Evolutionary conservation across 1,139 yeast species (phyloP).

Genomic region (Saccharomyces hybrid): DNA sequence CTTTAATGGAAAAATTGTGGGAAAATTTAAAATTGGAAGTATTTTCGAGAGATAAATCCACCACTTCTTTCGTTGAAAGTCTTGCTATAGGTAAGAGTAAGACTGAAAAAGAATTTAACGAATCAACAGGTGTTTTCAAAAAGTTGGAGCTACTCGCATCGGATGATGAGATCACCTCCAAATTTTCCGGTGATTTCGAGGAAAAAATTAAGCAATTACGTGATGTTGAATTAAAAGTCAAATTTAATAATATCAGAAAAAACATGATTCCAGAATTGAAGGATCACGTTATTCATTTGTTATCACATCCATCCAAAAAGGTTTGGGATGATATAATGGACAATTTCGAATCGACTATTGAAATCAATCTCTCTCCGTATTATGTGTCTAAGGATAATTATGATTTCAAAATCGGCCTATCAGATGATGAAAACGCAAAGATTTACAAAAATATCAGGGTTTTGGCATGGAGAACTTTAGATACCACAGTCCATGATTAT

Average conservation of each 20-base stretch:
- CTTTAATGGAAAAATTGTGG: constrained; percentile 1
- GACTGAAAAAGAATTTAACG: constrained; percentile 8
- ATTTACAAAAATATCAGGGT: constrained; percentile 42
- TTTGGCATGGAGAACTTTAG: constrained; percentile 60
- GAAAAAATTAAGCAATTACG: constrained; percentile 15
- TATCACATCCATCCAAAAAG: constrained; percentile 24
- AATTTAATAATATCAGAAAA: constrained; percentile 19
- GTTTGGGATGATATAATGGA: constrained; percentile 31
- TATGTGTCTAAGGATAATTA: constrained; percentile 25
- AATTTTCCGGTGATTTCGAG: constrained; percentile 4
- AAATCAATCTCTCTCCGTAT: constrained; percentile 30
- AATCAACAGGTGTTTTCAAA: constrained; percentile 10
- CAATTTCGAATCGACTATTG: constrained; percentile 40
- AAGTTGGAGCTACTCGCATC: constrained; percentile 11
- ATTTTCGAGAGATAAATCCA: constrained; percentile 10
- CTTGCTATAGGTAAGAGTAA: constrained; percentile 15
- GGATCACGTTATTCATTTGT: constrained; percentile 21
- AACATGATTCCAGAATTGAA: constrained; percentile 20
- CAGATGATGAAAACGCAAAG: constrained; percentile 36
- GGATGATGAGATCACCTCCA: neutral
- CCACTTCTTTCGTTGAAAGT: constrained; percentile 19
- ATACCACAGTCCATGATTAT: constrained; percentile 51
- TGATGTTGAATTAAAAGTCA: constrained; percentile 18
- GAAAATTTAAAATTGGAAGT: constrained; percentile 9
- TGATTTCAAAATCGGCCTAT: constrained; percentile 63